phyloP scores from a whole-genome alignment of 306 rosid genomes.

The Calophaca sinica region DNA sequence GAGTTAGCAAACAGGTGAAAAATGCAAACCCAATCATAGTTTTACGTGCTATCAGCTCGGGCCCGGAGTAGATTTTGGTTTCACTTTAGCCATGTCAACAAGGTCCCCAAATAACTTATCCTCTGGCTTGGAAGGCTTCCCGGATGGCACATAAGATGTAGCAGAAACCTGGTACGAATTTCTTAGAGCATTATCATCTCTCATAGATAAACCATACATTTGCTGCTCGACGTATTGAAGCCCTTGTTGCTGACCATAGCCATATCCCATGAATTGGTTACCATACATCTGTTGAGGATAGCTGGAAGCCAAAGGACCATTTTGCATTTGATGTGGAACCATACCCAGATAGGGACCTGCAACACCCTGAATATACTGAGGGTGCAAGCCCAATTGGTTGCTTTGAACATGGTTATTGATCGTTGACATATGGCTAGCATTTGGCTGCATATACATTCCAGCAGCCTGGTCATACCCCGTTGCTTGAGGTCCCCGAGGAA shows the following conservation, averaged over 20 bases:
- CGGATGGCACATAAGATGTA: constrained; percentile 69
- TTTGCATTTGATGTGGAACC: constrained; percentile 66
- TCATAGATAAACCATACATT: constrained; percentile 80
- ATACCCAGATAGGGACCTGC: constrained; percentile 66
- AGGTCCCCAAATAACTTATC: constrained; percentile 96
- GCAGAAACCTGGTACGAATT: constrained; percentile 71
- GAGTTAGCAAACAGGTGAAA: constrained; percentile 51
- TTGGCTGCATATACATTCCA: constrained; percentile 79
- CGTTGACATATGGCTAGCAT: constrained; percentile 61
- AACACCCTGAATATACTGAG: constrained; percentile 56
- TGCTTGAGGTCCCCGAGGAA: constrained; percentile 70
- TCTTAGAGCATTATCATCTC: constrained; percentile 64
- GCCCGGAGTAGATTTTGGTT: constrained; percentile 77
- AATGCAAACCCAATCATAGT: constrained; percentile 39
- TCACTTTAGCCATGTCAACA: constrained; percentile 84
- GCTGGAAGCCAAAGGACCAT: constrained; percentile 57
- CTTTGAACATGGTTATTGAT: constrained; percentile 65
- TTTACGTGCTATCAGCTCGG: constrained; percentile 63
- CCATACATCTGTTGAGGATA: constrained; percentile 86
- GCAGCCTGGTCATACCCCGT: constrained; percentile 65
- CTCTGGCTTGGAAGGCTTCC: constrained; percentile 86
- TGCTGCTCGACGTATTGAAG: constrained; percentile 74
- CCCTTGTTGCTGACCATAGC: constrained; percentile 80
- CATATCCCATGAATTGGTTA: constrained; percentile 70
- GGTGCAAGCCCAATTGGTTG: constrained; percentile 66